Conservation (phyloP, 305 asterid genomes). For the Fraxinus floribunda region DNA sequence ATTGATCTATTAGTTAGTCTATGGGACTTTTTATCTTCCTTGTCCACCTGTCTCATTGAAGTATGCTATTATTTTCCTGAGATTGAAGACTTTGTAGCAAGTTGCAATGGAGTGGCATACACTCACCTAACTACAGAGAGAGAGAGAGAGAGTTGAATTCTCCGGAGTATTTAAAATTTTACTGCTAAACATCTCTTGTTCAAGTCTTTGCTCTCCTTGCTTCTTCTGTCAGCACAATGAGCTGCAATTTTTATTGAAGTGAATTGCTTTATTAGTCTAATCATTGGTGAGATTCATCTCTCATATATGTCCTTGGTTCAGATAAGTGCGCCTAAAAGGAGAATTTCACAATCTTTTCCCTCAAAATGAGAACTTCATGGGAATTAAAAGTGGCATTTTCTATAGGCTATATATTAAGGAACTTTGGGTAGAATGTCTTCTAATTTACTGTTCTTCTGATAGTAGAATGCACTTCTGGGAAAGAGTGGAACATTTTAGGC, state of each 20-base stretch:
- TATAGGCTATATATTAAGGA: not conserved
- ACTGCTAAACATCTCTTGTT: not conserved
- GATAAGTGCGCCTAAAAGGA: not conserved
- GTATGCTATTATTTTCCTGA: not conserved
- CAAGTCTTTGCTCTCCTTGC: not conserved
- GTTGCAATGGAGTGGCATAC: not conserved
- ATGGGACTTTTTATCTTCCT: constrained; percentile 5
- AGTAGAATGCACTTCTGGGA: not conserved
- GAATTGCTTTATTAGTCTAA: constrained; percentile 4
- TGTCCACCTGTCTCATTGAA: no score
- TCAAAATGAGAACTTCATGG: not conserved
- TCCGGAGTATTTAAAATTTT: not conserved
- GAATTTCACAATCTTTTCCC: not conserved
- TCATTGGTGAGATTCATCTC: not conserved
- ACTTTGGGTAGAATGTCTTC: not conserved
- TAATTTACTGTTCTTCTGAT: not conserved
- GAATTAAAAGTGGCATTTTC: not conserved
- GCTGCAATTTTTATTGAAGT: not conserved
- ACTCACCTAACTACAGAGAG: not conserved
- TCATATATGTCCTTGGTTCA: not conserved
- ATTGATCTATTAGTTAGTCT: constrained; percentile 17
- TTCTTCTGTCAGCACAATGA: not conserved
- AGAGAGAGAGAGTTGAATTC: not conserved
- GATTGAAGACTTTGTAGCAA: not conserved
- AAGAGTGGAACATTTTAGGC: not conserved